A percentile compares a stretch with the other conserved stretches of the same genome.
These are phyloP conservation scores for Symmetrospora coprosmae DNA, from an alignment of 768 basidiomycete genomes.

Conservation along the genomic window DNA sequence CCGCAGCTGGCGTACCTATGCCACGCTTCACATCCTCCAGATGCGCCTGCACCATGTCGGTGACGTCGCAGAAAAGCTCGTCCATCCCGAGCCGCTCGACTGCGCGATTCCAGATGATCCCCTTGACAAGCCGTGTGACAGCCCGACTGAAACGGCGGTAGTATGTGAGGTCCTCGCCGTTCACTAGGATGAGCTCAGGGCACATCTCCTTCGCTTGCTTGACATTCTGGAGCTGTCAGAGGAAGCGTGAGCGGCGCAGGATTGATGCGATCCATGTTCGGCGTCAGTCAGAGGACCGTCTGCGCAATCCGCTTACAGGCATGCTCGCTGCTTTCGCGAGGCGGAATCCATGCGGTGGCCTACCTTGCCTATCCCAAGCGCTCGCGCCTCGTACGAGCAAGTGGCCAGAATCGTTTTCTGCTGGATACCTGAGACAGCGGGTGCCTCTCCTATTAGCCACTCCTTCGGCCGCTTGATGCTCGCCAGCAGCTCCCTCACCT, in stretches of 20 bases:
- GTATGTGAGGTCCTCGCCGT: conserved; percentile 31
- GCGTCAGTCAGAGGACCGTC: neutral
- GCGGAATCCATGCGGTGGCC: too few relatives aligned
- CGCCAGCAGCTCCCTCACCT: too few relatives aligned
- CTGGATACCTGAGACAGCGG: too few relatives aligned
- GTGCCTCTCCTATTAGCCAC: too few relatives aligned
- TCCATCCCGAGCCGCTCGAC: conserved; percentile 33
- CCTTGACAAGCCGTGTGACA: conserved; percentile 26
- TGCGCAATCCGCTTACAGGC: too few relatives aligned
- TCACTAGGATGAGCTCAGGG: conserved; percentile 29
- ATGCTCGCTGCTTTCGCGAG: too few relatives aligned
- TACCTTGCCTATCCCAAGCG: conserved; percentile 29
- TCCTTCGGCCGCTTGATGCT: too few relatives aligned
- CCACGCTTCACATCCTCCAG: conserved; percentile 11
- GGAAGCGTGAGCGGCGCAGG: neutral
- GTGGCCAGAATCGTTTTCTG: conserved; percentile 31
- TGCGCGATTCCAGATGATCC: conserved; percentile 16
- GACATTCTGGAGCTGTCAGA: conserved; percentile 3
- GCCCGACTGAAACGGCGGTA: conserved; percentile 26
- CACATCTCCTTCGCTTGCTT: conserved; percentile 25
- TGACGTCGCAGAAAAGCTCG: conserved; percentile 31
- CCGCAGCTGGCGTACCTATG: too few relatives aligned
- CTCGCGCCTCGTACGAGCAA: conserved; percentile 30
- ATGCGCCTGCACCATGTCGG: conserved; percentile 24
- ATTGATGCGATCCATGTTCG: neutral